A percentile compares a stretch with the other conserved stretches of the same genome.
Evolutionary conservation across 352 stramenopile species (phyloP).

Genomic region (Stramenopiles sp.): DNA sequence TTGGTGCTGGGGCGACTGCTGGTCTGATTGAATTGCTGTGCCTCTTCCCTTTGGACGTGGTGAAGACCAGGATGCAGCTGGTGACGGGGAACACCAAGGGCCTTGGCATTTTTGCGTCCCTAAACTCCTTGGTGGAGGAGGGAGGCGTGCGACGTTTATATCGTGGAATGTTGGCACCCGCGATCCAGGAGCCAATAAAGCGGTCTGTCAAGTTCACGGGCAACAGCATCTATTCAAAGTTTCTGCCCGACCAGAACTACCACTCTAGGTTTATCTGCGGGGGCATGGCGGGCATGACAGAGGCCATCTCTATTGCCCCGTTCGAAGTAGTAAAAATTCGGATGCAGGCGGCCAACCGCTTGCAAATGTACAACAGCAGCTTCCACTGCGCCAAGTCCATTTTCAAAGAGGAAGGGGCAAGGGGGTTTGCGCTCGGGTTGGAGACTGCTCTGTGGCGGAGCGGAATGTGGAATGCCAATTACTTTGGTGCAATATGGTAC

Average conservation of each 20-base stretch:
- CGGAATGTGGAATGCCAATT: conserved; percentile 19
- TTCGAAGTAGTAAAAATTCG: conserved; percentile 23
- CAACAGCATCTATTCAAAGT: too few relatives aligned
- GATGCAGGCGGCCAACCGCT: conserved; percentile 18
- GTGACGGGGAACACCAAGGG: conserved; percentile 17
- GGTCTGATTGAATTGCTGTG: conserved; percentile 52
- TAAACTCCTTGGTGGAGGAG: too few relatives aligned
- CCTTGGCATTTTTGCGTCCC: too few relatives aligned
- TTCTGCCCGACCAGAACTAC: too few relatives aligned
- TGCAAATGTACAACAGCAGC: conserved; percentile 16
- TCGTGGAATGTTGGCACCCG: too few relatives aligned
- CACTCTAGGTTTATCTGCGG: too few relatives aligned
- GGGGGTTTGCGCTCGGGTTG: conserved; percentile 15
- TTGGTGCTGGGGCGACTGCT: conserved; percentile 42
- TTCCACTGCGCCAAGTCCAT: conserved; percentile 14
- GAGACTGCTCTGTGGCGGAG: conserved; percentile 16
- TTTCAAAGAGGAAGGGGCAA: conserved; percentile 13
- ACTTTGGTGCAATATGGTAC: conserved; percentile 20
- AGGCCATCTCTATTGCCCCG: conserved; percentile 17
- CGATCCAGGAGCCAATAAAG: too few relatives aligned
- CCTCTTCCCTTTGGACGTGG: conserved; percentile 51
- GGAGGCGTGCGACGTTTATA: too few relatives aligned
- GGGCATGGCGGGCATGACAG: conserved; percentile 16
- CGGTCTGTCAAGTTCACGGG: too few relatives aligned
- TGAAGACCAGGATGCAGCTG: conserved; percentile 60